Conservation (phyloP, 352 stramenopile species). For the Globisporangium nodosum region DNA sequence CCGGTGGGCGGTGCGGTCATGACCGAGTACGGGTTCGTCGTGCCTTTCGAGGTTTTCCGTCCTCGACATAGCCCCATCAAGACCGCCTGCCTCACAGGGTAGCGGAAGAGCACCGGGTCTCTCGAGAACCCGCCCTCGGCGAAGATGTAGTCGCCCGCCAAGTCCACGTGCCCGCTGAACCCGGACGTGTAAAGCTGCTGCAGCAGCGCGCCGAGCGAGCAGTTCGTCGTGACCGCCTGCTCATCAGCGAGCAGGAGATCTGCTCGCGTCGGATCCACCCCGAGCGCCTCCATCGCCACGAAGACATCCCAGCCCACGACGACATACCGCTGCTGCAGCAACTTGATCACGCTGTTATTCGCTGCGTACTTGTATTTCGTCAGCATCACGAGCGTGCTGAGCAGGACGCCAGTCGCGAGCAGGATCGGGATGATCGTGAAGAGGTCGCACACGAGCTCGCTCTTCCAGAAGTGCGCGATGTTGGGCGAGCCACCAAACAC, state of each 20-base stretch:
- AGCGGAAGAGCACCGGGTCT: not conserved
- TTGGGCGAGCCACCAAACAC: slow-evolving; percentile 36
- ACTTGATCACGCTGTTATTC: slow-evolving; percentile 35
- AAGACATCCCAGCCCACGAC: slow-evolving; percentile 45
- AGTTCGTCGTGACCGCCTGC: not conserved
- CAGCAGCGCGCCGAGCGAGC: not conserved
- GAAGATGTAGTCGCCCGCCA: slow-evolving; percentile 3
- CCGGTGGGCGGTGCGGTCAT: not conserved
- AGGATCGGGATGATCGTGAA: slow-evolving; percentile 30
- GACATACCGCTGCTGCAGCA: slow-evolving; percentile 42
- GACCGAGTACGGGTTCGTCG: slow-evolving; percentile 1
- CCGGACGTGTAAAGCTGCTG: slow-evolving; percentile 1
- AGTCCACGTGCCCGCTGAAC: not conserved
- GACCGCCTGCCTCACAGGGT: not conserved
- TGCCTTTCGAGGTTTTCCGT: slow-evolving; percentile 25
- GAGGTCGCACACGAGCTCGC: slow-evolving; percentile 47
- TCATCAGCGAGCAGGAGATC: not conserved
- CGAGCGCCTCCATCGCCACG: slow-evolving; percentile 23
- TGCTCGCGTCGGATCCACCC: not conserved
- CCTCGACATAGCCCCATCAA: not conserved
- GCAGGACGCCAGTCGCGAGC: slow-evolving; percentile 18
- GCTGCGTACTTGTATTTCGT: slow-evolving; percentile 33
- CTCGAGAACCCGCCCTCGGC: not conserved
- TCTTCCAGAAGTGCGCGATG: slow-evolving; percentile 36
- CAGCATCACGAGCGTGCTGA: slow-evolving; percentile 22